phyloP scores from a whole-genome alignment of 768 basidiomycete species.

The Amanita muscaria region DNA sequence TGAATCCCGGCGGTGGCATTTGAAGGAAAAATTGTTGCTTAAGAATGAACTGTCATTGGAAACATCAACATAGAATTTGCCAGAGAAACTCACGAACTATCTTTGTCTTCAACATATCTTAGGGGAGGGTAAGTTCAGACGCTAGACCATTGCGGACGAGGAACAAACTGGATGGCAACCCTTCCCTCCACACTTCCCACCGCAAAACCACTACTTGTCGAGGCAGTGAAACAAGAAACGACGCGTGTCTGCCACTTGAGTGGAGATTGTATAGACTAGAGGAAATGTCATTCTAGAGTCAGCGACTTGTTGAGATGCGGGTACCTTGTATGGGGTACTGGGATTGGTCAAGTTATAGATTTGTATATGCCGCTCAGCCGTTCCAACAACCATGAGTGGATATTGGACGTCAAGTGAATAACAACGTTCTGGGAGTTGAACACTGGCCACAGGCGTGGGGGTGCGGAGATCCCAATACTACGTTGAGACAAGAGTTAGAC shows the following conservation, averaged over 20 bases:
- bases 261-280: constrained; percentile 72
- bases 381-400: constrained; percentile 85
- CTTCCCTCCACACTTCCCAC: constrained; percentile 85
- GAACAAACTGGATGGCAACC: constrained; percentile 87
- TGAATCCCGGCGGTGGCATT: constrained; percentile 62
- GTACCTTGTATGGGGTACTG: constrained; percentile 65
- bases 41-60: background rate
- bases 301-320: background rate
- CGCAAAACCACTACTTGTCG: constrained; percentile 61
- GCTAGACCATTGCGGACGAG: background rate
- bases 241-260: constrained; percentile 92
- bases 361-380: constrained; percentile 86
- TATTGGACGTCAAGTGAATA: constrained; percentile 80
- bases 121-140: constrained; percentile 2
- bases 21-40: constrained; percentile 84
- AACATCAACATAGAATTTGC: background rate
- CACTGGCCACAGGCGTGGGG: constrained; percentile 64
- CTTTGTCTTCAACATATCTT: constrained; percentile 85
- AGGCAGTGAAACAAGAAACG: constrained; percentile 72
- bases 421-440: constrained; percentile 83
- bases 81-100: constrained; percentile 37
- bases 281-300: constrained; percentile 9
- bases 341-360: constrained; percentile 85
- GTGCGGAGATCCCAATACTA: constrained; percentile 92
- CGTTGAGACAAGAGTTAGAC: too few species aligned